phyloP scores from a whole-genome alignment of 176 grass and related monocot species.

The Juncus effusus region DNA sequence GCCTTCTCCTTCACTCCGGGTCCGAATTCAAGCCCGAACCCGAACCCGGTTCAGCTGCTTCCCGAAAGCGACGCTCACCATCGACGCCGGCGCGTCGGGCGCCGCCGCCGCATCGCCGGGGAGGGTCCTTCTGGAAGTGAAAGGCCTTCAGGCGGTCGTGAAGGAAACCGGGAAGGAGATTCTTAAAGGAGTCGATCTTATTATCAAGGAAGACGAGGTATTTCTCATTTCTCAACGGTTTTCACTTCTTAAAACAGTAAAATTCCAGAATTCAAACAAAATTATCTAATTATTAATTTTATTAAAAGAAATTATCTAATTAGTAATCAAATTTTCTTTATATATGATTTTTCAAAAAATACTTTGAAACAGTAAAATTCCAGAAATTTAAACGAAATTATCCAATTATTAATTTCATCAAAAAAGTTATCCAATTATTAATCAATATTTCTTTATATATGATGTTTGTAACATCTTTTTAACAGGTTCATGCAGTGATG shows the following conservation, averaged over 20 bases:
- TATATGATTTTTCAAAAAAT: conserved; percentile 13
- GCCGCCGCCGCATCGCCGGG: conserved; percentile 17
- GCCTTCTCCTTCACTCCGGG: conserved; percentile 7
- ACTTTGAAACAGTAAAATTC: not conserved
- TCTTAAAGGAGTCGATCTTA: conserved; percentile 64
- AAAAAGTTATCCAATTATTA: not conserved
- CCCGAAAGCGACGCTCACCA: conserved; percentile 24
- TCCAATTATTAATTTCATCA: conserved; percentile 1
- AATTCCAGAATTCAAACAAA: not conserved
- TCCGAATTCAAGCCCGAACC: not conserved
- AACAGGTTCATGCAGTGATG: conserved; percentile 86
- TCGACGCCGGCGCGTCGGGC: conserved; percentile 4
- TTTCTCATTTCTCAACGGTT: not conserved
- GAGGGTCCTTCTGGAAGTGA: conserved; percentile 57
- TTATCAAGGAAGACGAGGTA: conserved; percentile 76
- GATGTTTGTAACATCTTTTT: conserved; percentile 13
- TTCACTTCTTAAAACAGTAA: not conserved
- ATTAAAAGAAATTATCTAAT: not conserved
- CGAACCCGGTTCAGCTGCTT: conserved; percentile 15
- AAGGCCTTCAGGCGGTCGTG: conserved; percentile 61
- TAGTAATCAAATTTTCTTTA: not conserved
- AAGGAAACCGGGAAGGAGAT: conserved; percentile 52
- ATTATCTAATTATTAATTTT: conserved; percentile 7
- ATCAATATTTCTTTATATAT: conserved; percentile 5
- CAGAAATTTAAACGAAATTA: not conserved